Evolutionary conservation across 163 green algal genomes (phyloP).

Genomic region (Prototheca wickerhamii): DNA sequence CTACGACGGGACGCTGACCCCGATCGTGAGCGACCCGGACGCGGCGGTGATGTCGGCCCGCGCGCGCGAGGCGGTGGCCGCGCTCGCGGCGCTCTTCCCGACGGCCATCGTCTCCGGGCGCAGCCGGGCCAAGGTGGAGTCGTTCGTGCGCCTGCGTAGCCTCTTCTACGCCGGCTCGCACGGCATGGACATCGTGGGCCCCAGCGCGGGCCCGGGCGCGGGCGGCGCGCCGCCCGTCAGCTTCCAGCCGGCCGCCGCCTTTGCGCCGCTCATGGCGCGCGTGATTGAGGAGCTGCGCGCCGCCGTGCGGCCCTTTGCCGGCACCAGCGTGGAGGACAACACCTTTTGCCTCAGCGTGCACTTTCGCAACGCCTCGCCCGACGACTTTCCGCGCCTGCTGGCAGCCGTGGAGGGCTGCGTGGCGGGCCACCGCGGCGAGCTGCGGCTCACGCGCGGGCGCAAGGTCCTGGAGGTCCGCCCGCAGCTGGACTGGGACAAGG

Average conservation of each 20-base stretch:
- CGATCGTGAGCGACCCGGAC: slow-evolving; percentile 93
- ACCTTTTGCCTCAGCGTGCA: slow-evolving; percentile 92
- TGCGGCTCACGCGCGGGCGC: slow-evolving; percentile 68
- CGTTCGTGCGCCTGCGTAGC: slow-evolving; percentile 87
- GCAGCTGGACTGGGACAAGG: slow-evolving; percentile 95
- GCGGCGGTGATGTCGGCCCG: slow-evolving; percentile 69
- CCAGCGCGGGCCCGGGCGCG: neutral
- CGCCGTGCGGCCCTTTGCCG: slow-evolving; percentile 48
- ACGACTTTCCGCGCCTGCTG: slow-evolving; percentile 52
- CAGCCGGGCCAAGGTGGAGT: slow-evolving; percentile 84
- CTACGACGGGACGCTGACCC: slow-evolving; percentile 95
- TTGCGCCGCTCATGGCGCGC: slow-evolving; percentile 66
- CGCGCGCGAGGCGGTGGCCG: slow-evolving; percentile 68
- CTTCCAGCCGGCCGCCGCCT: slow-evolving; percentile 74
- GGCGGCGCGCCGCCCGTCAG: slow-evolving; percentile 7
- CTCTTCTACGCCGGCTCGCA: slow-evolving; percentile 96
- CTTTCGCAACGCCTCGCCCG: slow-evolving; percentile 75
- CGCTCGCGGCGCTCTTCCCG: slow-evolving; percentile 76
- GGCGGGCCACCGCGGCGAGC: slow-evolving; percentile 16
- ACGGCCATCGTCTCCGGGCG: slow-evolving; percentile 91
- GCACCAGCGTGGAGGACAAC: slow-evolving; percentile 91
- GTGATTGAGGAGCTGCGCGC: slow-evolving; percentile 47
- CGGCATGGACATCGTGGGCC: slow-evolving; percentile 94
- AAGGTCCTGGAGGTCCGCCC: slow-evolving; percentile 94
- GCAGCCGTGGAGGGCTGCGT: slow-evolving; percentile 38